These are phyloP conservation scores for Grosmannia huntii DNA, from an alignment of 2,329 filamentous ascomycete genomes.

Conservation along the genomic window DNA sequence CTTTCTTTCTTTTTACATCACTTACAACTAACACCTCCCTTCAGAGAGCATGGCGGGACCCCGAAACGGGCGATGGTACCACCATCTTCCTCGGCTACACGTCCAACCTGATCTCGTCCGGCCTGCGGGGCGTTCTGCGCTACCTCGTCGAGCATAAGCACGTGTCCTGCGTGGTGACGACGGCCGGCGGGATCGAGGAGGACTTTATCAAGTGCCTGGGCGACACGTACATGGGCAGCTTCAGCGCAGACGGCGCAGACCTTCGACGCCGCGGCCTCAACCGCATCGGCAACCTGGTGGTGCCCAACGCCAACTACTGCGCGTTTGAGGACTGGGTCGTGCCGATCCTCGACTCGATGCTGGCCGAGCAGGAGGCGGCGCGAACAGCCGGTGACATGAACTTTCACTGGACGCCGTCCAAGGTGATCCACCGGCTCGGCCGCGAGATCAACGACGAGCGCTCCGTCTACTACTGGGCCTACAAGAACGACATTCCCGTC, in stretches of 20 bases:
- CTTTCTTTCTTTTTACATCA: neutral
- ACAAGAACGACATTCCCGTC: slow-evolving; percentile 90
- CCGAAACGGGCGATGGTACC: slow-evolving; percentile 64
- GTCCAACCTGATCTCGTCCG: slow-evolving; percentile 93
- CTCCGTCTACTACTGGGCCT: slow-evolving; percentile 95
- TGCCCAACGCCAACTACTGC: slow-evolving; percentile 96
- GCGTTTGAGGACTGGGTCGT: slow-evolving; percentile 96
- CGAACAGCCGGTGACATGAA: slow-evolving; percentile 36
- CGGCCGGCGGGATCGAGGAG: slow-evolving; percentile 89
- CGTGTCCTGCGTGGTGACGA: slow-evolving; percentile 86
- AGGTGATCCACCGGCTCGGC: slow-evolving; percentile 78
- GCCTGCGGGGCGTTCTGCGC: slow-evolving; percentile 78
- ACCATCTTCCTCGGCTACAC: slow-evolving; percentile 98
- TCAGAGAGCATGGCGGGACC: slow-evolving; percentile 64
- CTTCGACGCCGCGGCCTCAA: slow-evolving; percentile 82
- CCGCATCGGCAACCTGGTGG: slow-evolving; percentile 87
- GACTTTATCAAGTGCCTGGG: slow-evolving; percentile 98
- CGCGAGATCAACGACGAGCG: slow-evolving; percentile 88
- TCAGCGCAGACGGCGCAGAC: slow-evolving; percentile 61
- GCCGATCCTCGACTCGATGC: slow-evolving; percentile 87
- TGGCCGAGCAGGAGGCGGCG: slow-evolving; percentile 77
- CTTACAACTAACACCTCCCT: neutral
- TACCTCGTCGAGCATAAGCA: slow-evolving; percentile 90
- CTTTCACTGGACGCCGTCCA: slow-evolving; percentile 86
- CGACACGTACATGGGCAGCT: slow-evolving; percentile 83